Conservation (phyloP, 768 basidiomycete species). For the Omphalotus guepiniiformis region DNA sequence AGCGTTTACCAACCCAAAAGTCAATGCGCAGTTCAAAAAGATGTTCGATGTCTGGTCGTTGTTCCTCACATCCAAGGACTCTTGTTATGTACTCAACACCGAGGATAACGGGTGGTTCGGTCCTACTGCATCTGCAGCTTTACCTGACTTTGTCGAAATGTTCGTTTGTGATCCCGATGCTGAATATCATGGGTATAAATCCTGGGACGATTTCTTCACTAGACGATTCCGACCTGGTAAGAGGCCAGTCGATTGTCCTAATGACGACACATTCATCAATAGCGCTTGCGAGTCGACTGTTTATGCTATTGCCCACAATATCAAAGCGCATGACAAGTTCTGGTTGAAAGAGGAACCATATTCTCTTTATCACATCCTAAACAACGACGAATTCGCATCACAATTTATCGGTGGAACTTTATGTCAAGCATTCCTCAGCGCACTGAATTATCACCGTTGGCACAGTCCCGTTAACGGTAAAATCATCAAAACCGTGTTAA, state of each 20-base stretch:
- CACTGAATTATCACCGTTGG: slow-evolving; percentile 60
- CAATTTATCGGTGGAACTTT: slow-evolving; percentile 48
- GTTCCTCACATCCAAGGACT: slow-evolving; percentile 36
- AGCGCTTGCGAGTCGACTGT: slow-evolving; percentile 52
- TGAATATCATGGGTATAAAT: slow-evolving; percentile 40
- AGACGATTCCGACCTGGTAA: slow-evolving; percentile 31
- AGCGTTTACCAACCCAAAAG: slow-evolving; percentile 31
- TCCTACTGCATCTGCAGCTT: neutral
- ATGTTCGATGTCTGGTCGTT: slow-evolving; percentile 40
- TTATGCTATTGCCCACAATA: slow-evolving; percentile 34
- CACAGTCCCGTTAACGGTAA: slow-evolving; percentile 50
- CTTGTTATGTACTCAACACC: slow-evolving; percentile 31
- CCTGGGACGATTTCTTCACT: slow-evolving; percentile 57
- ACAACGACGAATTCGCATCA: slow-evolving; percentile 32
- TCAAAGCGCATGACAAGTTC: slow-evolving; percentile 42
- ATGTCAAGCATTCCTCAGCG: slow-evolving; percentile 55
- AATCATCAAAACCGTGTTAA: slow-evolving; percentile 34
- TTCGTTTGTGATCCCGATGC: slow-evolving; percentile 37
- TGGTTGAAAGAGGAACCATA: slow-evolving; percentile 64
- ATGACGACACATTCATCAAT: slow-evolving; percentile 33
- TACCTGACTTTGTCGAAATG: slow-evolving; percentile 29
- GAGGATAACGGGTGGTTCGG: slow-evolving; percentile 5
- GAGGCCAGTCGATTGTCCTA: slow-evolving; percentile 32
- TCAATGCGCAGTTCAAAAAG: slow-evolving; percentile 38
- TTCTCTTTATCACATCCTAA: slow-evolving; percentile 53